Percentiles rank a stretch among this genome's conserved stretches.
phyloP scores from a whole-genome alignment of 2,329 filamentous ascomycete genomes.

The Aspergillus bombycis region DNA sequence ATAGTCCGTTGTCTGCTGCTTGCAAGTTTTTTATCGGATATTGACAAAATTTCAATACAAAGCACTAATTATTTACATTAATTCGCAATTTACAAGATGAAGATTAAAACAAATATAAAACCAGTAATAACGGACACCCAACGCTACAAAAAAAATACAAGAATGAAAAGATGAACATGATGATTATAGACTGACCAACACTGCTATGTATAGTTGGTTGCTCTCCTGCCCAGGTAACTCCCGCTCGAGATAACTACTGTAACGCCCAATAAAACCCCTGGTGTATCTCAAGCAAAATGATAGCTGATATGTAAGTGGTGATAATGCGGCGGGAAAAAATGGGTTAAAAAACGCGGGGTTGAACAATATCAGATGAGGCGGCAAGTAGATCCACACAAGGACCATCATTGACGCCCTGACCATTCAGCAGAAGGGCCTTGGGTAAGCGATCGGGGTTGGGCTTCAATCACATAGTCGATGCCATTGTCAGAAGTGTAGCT shows the following conservation, averaged over 20 bases:
- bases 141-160: background rate
- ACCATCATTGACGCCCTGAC: background rate
- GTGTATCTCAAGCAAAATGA: background rate
- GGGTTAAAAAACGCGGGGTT: too few species aligned
- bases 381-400: background rate
- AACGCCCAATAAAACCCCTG: background rate
- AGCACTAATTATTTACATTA: background rate
- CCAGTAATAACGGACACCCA: background rate
- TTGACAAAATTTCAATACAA: background rate
- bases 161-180: background rate
- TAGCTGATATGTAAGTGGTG: background rate
- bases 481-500: conserved; percentile 78
- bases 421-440: conserved; percentile 32
- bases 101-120: background rate
- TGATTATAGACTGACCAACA: background rate
- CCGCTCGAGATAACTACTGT: conserved; percentile 6
- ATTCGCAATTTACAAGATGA: background rate
- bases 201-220: conserved; percentile 5
- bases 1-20: background rate
- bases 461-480: conserved; percentile 71
- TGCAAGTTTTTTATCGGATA: background rate
- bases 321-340: background rate
- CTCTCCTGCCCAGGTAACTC: conserved; percentile 10
- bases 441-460: conserved; percentile 61
- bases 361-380: background rate